phyloP scores from a whole-genome alignment of 2,329 filamentous ascomycete species.

The Pseudocercospora fijiensis region DNA sequence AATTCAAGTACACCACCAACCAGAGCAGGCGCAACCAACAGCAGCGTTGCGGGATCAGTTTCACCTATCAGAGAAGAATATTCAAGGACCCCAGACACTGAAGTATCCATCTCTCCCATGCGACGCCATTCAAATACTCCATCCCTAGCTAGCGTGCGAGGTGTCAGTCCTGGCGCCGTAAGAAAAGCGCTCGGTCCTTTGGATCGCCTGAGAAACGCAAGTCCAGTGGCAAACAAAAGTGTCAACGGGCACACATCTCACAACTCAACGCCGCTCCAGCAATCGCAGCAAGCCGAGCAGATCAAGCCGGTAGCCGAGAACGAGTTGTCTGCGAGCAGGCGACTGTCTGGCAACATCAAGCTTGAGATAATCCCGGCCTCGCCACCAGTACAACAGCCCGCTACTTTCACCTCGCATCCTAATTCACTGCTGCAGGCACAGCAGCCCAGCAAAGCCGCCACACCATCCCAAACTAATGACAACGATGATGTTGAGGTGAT shows the following conservation, averaged over 20 bases:
- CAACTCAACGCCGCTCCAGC: constrained; percentile 2
- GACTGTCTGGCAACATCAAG: constrained; percentile 12
- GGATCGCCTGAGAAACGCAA: constrained; percentile 2
- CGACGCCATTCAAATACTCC: constrained; percentile 8
- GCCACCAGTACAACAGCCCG: constrained; percentile 1
- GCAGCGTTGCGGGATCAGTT: constrained; percentile 12
- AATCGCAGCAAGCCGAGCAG: constrained; percentile 5
- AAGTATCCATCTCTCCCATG: constrained; percentile 15
- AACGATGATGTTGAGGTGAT: constrained; percentile 28
- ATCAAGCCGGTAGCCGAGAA: not conserved
- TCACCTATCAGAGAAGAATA: constrained; percentile 15
- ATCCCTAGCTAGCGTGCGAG: constrained; percentile 13
- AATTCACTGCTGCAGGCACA: not conserved
- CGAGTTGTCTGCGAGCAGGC: not conserved
- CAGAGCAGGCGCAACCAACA: constrained; percentile 14
- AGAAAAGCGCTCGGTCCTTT: constrained; percentile 2
- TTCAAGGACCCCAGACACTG: constrained; percentile 19
- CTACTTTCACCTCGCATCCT: not conserved
- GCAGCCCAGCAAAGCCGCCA: not conserved
- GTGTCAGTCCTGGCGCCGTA: constrained; percentile 10
- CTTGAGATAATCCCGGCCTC: constrained; percentile 1
- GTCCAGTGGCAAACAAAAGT: not conserved
- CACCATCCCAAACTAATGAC: not conserved
- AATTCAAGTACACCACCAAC: constrained; percentile 27
- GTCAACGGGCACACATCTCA: not conserved